Conservation (phyloP, 1,139 yeast species). For the Hansenula lynferdii region DNA sequence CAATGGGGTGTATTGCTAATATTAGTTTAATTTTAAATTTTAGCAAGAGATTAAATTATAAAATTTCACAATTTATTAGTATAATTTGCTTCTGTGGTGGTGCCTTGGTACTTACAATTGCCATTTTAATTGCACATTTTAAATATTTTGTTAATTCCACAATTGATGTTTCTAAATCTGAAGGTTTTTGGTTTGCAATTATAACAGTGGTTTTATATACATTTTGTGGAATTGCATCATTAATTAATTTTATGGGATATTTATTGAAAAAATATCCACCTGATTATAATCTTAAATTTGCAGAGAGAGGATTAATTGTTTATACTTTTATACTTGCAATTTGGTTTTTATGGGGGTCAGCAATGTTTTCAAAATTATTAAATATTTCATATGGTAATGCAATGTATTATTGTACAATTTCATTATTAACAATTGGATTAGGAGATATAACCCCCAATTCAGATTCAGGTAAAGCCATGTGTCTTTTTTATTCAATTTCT, state of each 20-base stretch:
- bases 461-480: constrained; percentile 50
- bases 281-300: constrained; percentile 55
- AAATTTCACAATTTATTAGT: constrained; percentile 54
- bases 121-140: constrained; percentile 45
- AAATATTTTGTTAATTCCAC: constrained; percentile 18
- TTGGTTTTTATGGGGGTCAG: constrained; percentile 72
- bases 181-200: constrained; percentile 77
- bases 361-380: constrained; percentile 41
- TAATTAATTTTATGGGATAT: constrained; percentile 60
- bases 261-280: constrained; percentile 57
- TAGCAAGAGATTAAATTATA: constrained; percentile 50
- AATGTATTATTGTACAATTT: constrained; percentile 65
- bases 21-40: constrained; percentile 63
- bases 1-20: constrained; percentile 63
- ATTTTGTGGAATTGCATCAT: constrained; percentile 45
- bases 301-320: constrained; percentile 68
- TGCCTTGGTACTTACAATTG: constrained; percentile 42
- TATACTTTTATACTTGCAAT: constrained; percentile 59
- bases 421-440: constrained; percentile 72
- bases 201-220: constrained; percentile 60
- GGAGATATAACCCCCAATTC: constrained; percentile 64
- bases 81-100: constrained; percentile 63
- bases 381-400: constrained; percentile 52
- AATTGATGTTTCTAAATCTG: constrained; percentile 30
- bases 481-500: constrained; percentile 55